Evolutionary conservation across 1,139 yeast genomes (phyloP).

Genomic region (Yamadazyma songkhlaensis): DNA sequence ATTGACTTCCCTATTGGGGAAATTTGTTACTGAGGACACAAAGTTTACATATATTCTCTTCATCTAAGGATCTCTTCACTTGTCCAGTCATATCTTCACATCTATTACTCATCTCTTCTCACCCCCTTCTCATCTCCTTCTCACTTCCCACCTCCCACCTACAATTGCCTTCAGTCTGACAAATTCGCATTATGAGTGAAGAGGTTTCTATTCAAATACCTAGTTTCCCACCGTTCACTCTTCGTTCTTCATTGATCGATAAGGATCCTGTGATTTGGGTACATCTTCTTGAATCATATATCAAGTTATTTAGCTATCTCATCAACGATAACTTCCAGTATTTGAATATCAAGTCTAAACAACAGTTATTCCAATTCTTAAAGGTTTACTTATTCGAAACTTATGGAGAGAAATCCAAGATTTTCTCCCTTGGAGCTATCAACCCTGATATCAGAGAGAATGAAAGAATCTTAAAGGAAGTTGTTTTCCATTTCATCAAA

Average conservation of each 20-base stretch:
- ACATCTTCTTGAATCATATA: conserved; percentile 63
- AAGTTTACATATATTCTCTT: too few relatives aligned
- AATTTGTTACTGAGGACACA: too few relatives aligned
- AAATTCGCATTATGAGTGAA: conserved; percentile 1
- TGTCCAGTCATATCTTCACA: too few relatives aligned
- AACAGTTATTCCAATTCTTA: conserved; percentile 55
- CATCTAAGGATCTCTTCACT: too few relatives aligned
- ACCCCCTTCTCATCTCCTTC: too few relatives aligned
- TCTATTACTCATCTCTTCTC: too few relatives aligned
- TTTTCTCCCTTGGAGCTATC: conserved; percentile 65
- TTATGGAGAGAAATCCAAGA: conserved; percentile 53
- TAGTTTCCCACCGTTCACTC: conserved; percentile 68
- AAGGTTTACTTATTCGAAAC: conserved; percentile 59
- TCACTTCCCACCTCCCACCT: too few relatives aligned
- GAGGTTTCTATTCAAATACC: conserved; percentile 36
- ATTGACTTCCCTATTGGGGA: too few relatives aligned
- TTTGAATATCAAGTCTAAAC: conserved; percentile 52
- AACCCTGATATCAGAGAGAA: conserved; percentile 64
- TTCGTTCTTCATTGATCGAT: conserved; percentile 70
- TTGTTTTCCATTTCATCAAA: conserved; percentile 53
- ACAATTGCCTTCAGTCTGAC: too few relatives aligned
- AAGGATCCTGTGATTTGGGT: conserved; percentile 84
- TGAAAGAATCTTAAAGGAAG: conserved; percentile 43
- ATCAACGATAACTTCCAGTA: conserved; percentile 30
- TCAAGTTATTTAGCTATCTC: conserved; percentile 47